Conservation (phyloP, 495 filamentous ascomycete species). For the Apodospora peruviana region DNA sequence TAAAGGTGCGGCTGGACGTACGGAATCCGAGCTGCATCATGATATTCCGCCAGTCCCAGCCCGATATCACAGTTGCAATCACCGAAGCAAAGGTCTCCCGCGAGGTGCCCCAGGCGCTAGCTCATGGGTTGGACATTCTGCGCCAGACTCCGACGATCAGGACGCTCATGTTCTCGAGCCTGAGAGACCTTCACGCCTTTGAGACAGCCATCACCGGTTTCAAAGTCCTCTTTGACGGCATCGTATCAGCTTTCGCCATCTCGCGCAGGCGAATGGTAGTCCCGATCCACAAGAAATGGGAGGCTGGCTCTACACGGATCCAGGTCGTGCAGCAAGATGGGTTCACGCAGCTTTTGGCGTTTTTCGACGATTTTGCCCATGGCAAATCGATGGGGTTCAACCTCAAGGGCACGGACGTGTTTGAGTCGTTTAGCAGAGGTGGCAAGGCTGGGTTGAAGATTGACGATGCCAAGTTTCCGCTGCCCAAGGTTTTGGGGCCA, state of each 20-base stretch:
- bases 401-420: conserved; percentile 72
- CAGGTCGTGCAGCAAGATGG: conserved; percentile 73
- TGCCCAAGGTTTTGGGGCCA: conserved; percentile 55
- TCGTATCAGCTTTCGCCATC: conserved; percentile 70
- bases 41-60: conserved; percentile 57
- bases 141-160: conserved; percentile 40
- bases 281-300: conserved; percentile 89
- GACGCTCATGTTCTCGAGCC: conserved; percentile 47
- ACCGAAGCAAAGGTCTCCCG: conserved; percentile 56
- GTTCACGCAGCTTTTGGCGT: conserved; percentile 68
- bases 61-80: conserved; percentile 63
- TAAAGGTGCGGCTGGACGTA: conserved; percentile 58
- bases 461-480: conserved; percentile 83
- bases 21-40: conserved; percentile 55
- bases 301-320: conserved; percentile 65
- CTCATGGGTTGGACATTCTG: conserved; percentile 44
- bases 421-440: conserved; percentile 63
- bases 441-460: conserved; percentile 66
- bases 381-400: conserved; percentile 83
- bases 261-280: conserved; percentile 81
- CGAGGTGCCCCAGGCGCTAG: conserved; percentile 50
- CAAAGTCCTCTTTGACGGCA: conserved; percentile 65
- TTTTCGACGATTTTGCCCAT: conserved; percentile 77
- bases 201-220: conserved; percentile 74
- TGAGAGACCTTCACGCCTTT: conserved; percentile 66